phyloP scores from a whole-genome alignment of 2,329 filamentous ascomycete species.

The Aspergillus bombycis region DNA sequence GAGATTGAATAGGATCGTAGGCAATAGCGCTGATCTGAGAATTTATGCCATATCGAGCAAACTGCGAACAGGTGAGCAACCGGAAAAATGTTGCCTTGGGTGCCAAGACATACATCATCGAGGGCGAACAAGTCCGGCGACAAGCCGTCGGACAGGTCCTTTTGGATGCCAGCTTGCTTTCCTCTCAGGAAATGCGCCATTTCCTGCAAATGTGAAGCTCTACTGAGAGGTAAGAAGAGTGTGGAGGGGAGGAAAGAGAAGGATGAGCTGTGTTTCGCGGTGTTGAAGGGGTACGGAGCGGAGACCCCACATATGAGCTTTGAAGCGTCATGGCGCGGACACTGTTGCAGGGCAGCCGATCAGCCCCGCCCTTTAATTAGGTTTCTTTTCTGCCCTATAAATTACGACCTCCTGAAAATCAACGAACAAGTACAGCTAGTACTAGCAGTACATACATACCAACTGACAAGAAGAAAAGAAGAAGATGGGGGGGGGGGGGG shows the following conservation, averaged over 20 bases:
- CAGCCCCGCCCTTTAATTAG: not conserved
- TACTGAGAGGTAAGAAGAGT: constrained; percentile 12
- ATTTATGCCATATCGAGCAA: constrained; percentile 79
- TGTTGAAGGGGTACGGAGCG: constrained; percentile 18
- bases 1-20: constrained; percentile 91
- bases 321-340: constrained; percentile 1
- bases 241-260: constrained; percentile 17
- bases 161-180: constrained; percentile 91
- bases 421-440: not conserved
- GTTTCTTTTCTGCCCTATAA: not conserved
- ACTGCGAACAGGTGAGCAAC: constrained; percentile 34
- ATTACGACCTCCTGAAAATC: not conserved
- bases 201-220: constrained; percentile 15
- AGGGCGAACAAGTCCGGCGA: constrained; percentile 76
- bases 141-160: constrained; percentile 84
- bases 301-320: constrained; percentile 18
- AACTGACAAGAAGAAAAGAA: too few relatives aligned
- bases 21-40: constrained; percentile 76
- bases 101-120: constrained; percentile 67
- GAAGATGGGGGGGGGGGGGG: too few relatives aligned
- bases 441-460: too few relatives aligned
- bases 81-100: constrained; percentile 30
- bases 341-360: not conserved
- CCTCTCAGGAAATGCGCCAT: constrained; percentile 90
- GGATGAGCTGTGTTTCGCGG: constrained; percentile 23